A percentile compares a stretch with the other conserved stretches of the same genome.
These are phyloP conservation scores for Maudiozyma saulgeensis DNA, from an alignment of 805 yeast genomes.

Conservation along the genomic window DNA sequence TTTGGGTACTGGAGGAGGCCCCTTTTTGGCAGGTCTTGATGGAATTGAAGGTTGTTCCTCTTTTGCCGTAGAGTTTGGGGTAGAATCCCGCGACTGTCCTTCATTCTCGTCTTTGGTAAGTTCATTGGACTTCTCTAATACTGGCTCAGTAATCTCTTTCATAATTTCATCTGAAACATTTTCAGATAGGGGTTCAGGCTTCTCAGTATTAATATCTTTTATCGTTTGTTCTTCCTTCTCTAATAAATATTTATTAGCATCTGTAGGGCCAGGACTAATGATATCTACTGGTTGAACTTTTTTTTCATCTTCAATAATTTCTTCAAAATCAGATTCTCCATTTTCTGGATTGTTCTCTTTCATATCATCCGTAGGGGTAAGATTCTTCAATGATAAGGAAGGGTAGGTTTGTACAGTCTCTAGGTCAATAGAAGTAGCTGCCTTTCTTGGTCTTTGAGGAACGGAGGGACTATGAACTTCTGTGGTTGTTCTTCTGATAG, in stretches of 20 bases:
- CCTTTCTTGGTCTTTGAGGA: conserved; percentile 2
- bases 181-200: not conserved
- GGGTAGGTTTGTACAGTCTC: not conserved
- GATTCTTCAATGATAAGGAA: not conserved
- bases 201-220: not conserved
- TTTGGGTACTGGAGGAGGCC: conserved; percentile 64
- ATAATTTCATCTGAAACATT: not conserved
- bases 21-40: conserved; percentile 15
- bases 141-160: not conserved
- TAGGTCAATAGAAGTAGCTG: not conserved
- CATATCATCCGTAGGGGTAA: not conserved
- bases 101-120: too few relatives aligned
- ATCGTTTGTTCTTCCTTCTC: not conserved
- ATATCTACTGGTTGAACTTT: not conserved
- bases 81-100: not conserved
- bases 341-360: not conserved
- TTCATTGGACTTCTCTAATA: not conserved
- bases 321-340: not conserved
- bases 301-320: not conserved
- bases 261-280: not conserved
- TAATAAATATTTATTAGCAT: not conserved
- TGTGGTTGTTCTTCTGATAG: conserved; percentile 1
- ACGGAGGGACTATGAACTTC: not conserved
- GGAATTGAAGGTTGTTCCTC: conserved; percentile 6
- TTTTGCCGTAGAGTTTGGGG: not conserved